Conservation (phyloP, 352 stramenopile species). For the Globisporangium sylvaticum region DNA sequence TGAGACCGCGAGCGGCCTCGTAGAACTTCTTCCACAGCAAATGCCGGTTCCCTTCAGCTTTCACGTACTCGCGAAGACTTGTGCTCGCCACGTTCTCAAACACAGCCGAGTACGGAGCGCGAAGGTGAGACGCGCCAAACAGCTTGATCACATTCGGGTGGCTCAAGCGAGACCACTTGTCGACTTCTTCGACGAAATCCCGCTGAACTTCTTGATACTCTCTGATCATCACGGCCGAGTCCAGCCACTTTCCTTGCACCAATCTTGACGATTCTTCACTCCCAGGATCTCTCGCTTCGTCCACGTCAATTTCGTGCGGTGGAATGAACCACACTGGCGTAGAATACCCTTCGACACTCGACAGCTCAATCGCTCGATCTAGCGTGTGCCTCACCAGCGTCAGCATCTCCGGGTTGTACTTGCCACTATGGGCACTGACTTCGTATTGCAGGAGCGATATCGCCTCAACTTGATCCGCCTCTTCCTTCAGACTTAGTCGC, state of each 20-base stretch:
- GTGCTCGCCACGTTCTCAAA: slow-evolving; percentile 6
- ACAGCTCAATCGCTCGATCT: not conserved
- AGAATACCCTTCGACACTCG: not conserved
- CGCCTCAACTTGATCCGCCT: too few species aligned
- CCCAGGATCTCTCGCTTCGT: too few species aligned
- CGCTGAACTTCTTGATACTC: not conserved
- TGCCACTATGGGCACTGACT: too few species aligned
- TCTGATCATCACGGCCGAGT: not conserved
- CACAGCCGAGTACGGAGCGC: not conserved
- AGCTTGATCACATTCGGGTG: slow-evolving; percentile 18
- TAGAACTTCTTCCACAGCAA: slow-evolving; percentile 3
- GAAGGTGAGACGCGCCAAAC: slow-evolving; percentile 18
- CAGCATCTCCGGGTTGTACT: not conserved
- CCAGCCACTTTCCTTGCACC: not conserved
- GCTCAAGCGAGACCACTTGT: slow-evolving; percentile 16
- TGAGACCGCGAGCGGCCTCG: slow-evolving; percentile 24
- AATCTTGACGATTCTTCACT: not conserved
- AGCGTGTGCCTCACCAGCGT: not conserved
- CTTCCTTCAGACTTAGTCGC: too few species aligned
- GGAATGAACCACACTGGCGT: slow-evolving; percentile 54
- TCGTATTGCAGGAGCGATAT: too few species aligned
- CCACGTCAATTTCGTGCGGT: slow-evolving; percentile 53
- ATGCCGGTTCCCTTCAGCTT: not conserved
- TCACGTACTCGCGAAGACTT: not conserved
- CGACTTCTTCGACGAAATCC: not conserved